These are phyloP conservation scores for Leccinellum albellum DNA, from an alignment of 768 basidiomycete species.

Conservation along the genomic window DNA sequence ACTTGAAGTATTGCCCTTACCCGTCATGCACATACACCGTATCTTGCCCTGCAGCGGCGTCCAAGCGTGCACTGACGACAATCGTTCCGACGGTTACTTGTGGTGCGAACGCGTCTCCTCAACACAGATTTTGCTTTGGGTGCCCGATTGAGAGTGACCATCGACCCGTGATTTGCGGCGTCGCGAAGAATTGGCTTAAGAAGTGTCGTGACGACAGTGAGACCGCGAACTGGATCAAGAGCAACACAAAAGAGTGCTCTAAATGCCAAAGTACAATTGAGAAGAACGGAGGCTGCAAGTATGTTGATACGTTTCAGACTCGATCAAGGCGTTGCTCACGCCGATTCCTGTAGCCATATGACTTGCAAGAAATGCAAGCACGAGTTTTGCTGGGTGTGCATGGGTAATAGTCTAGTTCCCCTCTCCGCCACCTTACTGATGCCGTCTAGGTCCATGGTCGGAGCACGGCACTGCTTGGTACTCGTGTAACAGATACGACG, in stretches of 20 bases:
- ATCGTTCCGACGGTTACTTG: conserved; percentile 90
- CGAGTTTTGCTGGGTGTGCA: conserved; percentile 99
- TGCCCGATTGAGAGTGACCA: conserved; percentile 88
- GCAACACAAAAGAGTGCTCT: conserved; percentile 97
- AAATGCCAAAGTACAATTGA: conserved; percentile 98
- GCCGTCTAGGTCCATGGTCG: conserved; percentile 77
- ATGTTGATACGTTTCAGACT: conserved; percentile 78
- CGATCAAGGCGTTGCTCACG: conserved; percentile 21
- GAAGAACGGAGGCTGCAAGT: conserved; percentile 99
- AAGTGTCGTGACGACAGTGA: conserved; percentile 98
- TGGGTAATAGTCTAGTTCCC: conserved; percentile 54
- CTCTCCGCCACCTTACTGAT: conserved; percentile 1
- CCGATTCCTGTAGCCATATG: conserved; percentile 75
- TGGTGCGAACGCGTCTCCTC: conserved; percentile 53
- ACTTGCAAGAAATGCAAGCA: conserved; percentile 99
- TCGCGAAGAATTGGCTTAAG: conserved; percentile 91
- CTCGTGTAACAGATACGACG: conserved; percentile 96
- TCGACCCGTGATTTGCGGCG: conserved; percentile 83
- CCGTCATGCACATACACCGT: conserved; percentile 94
- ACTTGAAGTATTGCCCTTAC: conserved; percentile 92
- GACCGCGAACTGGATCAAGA: conserved; percentile 99
- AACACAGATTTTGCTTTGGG: conserved; percentile 91
- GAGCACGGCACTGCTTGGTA: conserved; percentile 98
- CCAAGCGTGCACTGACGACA: conserved; percentile 66
- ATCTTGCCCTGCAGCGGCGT: conserved; percentile 78